Evolutionary conservation across 2,329 filamentous ascomycete genomes (phyloP).

Genomic region (Incumbomyces delicatus): DNA sequence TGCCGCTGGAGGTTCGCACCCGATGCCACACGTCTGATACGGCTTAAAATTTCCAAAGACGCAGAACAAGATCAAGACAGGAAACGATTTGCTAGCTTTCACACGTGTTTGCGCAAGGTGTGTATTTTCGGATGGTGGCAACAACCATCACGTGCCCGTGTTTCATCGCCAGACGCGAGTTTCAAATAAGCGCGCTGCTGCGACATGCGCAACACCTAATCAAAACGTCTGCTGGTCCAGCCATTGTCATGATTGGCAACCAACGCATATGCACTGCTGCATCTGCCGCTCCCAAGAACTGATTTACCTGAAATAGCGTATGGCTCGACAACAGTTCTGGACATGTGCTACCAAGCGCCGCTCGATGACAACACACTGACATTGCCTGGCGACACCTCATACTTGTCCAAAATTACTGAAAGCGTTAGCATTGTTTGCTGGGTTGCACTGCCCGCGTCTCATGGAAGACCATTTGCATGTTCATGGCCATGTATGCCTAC

Average conservation of each 20-base stretch:
- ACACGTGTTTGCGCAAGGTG: no score
- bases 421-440: background rate
- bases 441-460: background rate
- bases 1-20: no score
- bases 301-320: background rate
- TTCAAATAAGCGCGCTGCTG: background rate
- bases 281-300: background rate
- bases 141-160: no score
- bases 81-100: no score
- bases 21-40: no score
- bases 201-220: background rate
- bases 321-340: background rate
- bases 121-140: no score
- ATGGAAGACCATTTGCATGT: background rate
- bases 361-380: background rate
- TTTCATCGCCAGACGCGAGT: background rate
- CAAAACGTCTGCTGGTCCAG: background rate
- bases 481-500: background rate
- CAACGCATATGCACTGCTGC: background rate
- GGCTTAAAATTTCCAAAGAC: no score
- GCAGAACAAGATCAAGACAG: no score
- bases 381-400: background rate
- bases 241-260: conserved; percentile 2
- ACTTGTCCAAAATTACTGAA: background rate
- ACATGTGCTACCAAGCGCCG: background rate